phyloP scores from a whole-genome alignment of 768 basidiomycete species.

The Termitomyces sp. region DNA sequence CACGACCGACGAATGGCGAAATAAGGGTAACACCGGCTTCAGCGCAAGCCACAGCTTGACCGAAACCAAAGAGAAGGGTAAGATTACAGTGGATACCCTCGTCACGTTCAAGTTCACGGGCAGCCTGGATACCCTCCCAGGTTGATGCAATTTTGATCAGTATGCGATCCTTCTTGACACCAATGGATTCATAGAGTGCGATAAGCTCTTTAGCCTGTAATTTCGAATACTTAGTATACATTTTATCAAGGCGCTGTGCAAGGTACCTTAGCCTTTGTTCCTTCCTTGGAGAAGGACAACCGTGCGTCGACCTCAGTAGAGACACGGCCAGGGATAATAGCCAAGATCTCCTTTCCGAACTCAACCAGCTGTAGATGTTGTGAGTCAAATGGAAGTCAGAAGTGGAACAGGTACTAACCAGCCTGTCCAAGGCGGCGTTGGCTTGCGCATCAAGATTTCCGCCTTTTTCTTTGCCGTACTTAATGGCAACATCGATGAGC shows the following conservation, averaged over 20 bases:
- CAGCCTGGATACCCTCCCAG: constrained; percentile 99
- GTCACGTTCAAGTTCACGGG: constrained; percentile 88
- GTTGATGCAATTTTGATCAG: constrained; percentile 99
- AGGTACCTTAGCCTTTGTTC: constrained; percentile 77
- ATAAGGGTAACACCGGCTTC: constrained; percentile 98
- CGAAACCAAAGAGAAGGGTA: constrained; percentile 97
- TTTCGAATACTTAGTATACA: background rate
- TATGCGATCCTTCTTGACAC: constrained; percentile 89
- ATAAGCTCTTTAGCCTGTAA: constrained; percentile 78
- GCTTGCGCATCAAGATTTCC: constrained; percentile 69
- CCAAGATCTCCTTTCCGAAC: constrained; percentile 94
- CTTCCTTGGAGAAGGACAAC: constrained; percentile 93
- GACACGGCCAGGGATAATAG: constrained; percentile 95
- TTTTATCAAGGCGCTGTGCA: background rate
- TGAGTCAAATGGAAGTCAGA: background rate
- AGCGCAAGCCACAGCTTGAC: constrained; percentile 79
- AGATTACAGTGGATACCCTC: constrained; percentile 98
- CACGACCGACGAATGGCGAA: constrained; percentile 98
- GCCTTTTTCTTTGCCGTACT: constrained; percentile 76
- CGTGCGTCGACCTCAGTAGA: constrained; percentile 99
- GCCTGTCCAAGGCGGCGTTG: constrained; percentile 79
- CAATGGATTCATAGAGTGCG: constrained; percentile 88
- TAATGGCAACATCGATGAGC: constrained; percentile 71
- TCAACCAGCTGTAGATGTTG: constrained; percentile 72
- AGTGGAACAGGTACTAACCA: constrained; percentile 49